These are phyloP conservation scores for Phaeosphaeria sp. DNA, from an alignment of 2,329 filamentous ascomycete species.

Conservation along the genomic window DNA sequence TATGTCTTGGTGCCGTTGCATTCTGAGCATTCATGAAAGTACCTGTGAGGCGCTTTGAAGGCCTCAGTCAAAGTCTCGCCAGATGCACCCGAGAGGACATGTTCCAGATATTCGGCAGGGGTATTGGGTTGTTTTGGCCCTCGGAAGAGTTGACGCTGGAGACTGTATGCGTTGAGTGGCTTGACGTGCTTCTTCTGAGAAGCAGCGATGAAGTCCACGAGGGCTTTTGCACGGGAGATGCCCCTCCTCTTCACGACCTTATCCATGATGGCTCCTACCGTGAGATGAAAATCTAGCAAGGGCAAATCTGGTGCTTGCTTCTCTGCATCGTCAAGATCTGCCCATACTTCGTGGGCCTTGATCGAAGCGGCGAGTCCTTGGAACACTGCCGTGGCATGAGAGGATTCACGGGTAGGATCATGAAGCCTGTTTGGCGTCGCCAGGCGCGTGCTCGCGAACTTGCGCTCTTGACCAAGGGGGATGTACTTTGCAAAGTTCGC, in stretches of 20 bases:
- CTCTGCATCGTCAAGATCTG: too few relatives aligned
- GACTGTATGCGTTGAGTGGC: neutral
- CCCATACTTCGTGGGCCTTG: too few relatives aligned
- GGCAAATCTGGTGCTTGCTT: neutral
- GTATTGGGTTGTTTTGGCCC: neutral
- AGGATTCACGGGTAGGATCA: too few relatives aligned
- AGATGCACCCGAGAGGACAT: neutral
- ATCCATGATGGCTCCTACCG: neutral
- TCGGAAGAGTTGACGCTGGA: neutral
- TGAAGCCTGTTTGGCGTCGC: too few relatives aligned
- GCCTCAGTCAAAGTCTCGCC: neutral
- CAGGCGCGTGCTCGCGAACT: too few relatives aligned
- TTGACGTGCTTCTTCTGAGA: neutral
- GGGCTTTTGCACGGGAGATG: neutral
- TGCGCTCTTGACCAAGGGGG: too few relatives aligned
- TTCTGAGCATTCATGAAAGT: neutral
- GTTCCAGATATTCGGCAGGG: constrained; percentile 1
- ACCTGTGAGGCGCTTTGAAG: neutral
- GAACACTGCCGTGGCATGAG: too few relatives aligned
- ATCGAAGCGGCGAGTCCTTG: too few relatives aligned
- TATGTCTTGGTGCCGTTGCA: neutral
- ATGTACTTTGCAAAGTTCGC: too few relatives aligned
- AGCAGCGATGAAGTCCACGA: constrained; percentile 2
- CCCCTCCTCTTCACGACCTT: neutral
- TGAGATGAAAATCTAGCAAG: neutral